These are phyloP conservation scores for Pichia terricola DNA, from an alignment of 1,139 yeast genomes.

Conservation along the genomic window DNA sequence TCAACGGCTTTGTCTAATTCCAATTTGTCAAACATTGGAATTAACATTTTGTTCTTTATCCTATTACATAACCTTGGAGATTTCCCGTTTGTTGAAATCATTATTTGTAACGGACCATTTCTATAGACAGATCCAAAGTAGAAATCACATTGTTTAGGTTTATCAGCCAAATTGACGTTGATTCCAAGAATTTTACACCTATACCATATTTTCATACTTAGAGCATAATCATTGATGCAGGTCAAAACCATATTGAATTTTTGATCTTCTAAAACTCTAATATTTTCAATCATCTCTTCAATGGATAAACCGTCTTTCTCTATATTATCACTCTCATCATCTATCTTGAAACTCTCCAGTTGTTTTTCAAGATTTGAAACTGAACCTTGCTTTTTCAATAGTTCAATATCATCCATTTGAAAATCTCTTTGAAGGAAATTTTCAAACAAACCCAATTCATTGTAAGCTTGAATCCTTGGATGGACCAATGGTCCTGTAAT, in stretches of 20 bases:
- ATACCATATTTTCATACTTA: conserved; percentile 50
- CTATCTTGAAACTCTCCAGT: too few relatives aligned
- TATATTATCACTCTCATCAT: neutral
- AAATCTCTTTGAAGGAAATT: conserved; percentile 36
- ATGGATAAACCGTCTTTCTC: neutral
- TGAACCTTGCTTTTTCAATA: conserved; percentile 41
- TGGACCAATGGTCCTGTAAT: conserved; percentile 38
- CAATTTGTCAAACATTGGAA: conserved; percentile 29
- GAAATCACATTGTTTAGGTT: conserved; percentile 75
- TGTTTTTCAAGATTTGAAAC: conserved; percentile 13
- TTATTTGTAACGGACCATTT: conserved; percentile 68
- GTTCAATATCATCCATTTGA: conserved; percentile 34
- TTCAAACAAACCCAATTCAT: conserved; percentile 35
- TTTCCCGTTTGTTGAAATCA: conserved; percentile 79
- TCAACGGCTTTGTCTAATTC: conserved; percentile 51
- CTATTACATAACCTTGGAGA: conserved; percentile 68
- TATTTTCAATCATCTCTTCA: conserved; percentile 1
- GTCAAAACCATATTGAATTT: conserved; percentile 62
- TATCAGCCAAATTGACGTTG: conserved; percentile 79
- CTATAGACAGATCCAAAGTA: conserved; percentile 77
- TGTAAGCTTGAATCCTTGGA: conserved; percentile 33
- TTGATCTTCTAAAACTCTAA: conserved; percentile 28
- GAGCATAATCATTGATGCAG: conserved; percentile 64
- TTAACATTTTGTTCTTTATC: conserved; percentile 49
- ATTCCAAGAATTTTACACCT: conserved; percentile 45